Evolutionary conservation across 768 basidiomycete genomes (phyloP), one percentile per base, ranked within the genome.

Genomic region (Mycena crocata): DNA sequence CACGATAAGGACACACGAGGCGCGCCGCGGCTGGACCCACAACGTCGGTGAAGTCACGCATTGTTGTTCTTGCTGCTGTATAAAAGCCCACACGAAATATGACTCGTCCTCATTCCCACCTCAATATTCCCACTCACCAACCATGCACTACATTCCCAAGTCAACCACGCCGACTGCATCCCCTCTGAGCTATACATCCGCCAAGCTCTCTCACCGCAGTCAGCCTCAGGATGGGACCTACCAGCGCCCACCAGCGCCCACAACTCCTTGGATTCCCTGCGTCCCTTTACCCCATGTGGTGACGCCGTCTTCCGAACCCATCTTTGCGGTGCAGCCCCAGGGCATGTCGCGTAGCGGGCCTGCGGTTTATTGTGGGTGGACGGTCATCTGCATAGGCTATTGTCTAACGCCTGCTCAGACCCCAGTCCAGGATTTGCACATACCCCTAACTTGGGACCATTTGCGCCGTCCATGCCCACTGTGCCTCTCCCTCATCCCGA

Each of bases 41-140:
- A 31, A 21, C 56, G 59, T 51, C 59, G 39, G 42, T 1, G 5
- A 44, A 23, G 35, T 50, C 39, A 52, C 45, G 31, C 57, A 59
- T 56, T 62, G 52, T 67, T 49, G 52, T 50, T 50, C 6, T 21
- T 46, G 13, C 26, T 12, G 14, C 8, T 44, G 31, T 67, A 67
- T 67, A 67, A 67, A 56, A 67, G 40, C 49, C 48, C 48, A 23
- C 40, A 9, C 60, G 26, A 19, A 52, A 26, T 46, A 52, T 67
- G 60, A 67, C 66, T 67, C 56, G 48, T 28, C 23, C 49, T 34
- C 15, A 57, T 56, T 52, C 60, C 66, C 59, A 56, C 54, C 39
- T n/a, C 55, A 61, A 57, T 49, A 44, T n/a, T 37, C 46, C 14
- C 26, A 40, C 51, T 42, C 54, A 15, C 42, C 56, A 17, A 39